Evolutionary conservation across 139 green algal genomes (phyloP).

Genomic region (Chlorella sp.): DNA sequence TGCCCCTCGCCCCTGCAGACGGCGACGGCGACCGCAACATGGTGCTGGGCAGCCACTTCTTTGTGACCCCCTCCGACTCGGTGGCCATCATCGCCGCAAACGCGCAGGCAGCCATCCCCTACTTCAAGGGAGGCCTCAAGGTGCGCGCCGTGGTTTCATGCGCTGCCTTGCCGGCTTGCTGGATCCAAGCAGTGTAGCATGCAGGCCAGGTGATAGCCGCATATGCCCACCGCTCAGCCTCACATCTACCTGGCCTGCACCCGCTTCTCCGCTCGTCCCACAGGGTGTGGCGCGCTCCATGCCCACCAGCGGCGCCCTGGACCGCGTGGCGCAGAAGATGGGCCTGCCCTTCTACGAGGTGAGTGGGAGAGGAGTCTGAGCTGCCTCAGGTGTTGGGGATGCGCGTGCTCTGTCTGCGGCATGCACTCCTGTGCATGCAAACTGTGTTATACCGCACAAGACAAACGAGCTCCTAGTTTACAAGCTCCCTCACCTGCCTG

Average conservation of each 20-base stretch:
- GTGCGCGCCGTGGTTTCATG: too few relatives aligned
- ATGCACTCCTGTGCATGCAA: too few relatives aligned
- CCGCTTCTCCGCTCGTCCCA: neutral
- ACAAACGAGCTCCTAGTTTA: too few relatives aligned
- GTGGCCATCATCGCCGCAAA: slow-evolving; percentile 99
- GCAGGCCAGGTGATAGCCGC: too few relatives aligned
- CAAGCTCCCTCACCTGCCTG: too few relatives aligned
- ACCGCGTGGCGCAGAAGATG: slow-evolving; percentile 89
- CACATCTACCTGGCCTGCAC: neutral
- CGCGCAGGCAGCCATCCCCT: slow-evolving; percentile 93
- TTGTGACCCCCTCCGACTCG: slow-evolving; percentile 96
- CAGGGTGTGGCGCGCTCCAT: slow-evolving; percentile 97
- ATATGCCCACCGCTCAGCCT: neutral
- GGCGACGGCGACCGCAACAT: slow-evolving; percentile 99
- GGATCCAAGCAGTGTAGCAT: too few relatives aligned
- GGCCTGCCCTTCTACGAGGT: slow-evolving; percentile 55
- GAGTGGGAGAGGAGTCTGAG: too few relatives aligned
- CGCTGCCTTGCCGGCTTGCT: too few relatives aligned
- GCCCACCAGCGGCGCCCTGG: slow-evolving; percentile 95
- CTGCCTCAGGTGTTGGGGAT: too few relatives aligned
- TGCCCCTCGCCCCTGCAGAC: slow-evolving; percentile 50
- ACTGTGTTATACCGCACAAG: too few relatives aligned
- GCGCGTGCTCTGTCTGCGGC: too few relatives aligned
- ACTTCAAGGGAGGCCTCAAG: slow-evolving; percentile 97
- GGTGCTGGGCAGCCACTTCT: slow-evolving; percentile 98